Evolutionary conservation across 2,329 filamentous ascomycete genomes (phyloP).

Genomic region (Calcarisporium arbuscula): DNA sequence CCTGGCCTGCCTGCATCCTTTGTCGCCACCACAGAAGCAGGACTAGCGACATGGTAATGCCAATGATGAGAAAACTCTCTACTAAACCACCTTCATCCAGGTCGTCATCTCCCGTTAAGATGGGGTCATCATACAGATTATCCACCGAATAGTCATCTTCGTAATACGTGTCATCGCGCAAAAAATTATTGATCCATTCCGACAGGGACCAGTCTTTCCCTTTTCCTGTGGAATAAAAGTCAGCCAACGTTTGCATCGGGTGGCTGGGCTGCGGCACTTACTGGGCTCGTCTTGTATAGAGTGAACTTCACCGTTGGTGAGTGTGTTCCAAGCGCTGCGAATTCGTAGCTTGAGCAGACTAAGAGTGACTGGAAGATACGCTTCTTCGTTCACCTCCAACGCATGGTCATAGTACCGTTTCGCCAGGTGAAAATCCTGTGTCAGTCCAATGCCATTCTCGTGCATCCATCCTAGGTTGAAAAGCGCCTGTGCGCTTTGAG

Average conservation of each 20-base stretch:
- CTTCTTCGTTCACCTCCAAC: slow-evolving; percentile 83
- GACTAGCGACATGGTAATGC: slow-evolving; percentile 65
- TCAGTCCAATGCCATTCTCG: slow-evolving; percentile 87
- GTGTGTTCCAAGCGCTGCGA: slow-evolving; percentile 88
- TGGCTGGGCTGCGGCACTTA: slow-evolving; percentile 42
- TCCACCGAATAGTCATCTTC: slow-evolving; percentile 51
- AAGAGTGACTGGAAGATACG: slow-evolving; percentile 86
- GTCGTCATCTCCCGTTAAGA: slow-evolving; percentile 55
- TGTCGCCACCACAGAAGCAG: slow-evolving; percentile 78
- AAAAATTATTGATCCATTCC: slow-evolving; percentile 84
- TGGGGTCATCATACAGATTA: slow-evolving; percentile 48
- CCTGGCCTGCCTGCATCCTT: slow-evolving; percentile 55
- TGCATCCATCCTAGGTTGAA: slow-evolving; percentile 99
- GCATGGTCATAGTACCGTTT: slow-evolving; percentile 95
- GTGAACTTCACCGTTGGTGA: slow-evolving; percentile 86
- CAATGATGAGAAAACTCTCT: slow-evolving; percentile 79
- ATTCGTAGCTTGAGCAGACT: slow-evolving; percentile 79
- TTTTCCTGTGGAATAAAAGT: slow-evolving; percentile 42
- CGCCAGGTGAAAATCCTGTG: slow-evolving; percentile 93
- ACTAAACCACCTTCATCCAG: slow-evolving; percentile 71
- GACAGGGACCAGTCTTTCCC: slow-evolving; percentile 70
- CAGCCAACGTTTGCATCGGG: slow-evolving; percentile 4
- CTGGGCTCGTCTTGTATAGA: slow-evolving; percentile 85
- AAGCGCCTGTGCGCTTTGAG: slow-evolving; percentile 87
- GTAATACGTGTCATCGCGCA: slow-evolving; percentile 67